These are phyloP conservation scores for Fusarium proliferatum DNA, from an alignment of 2,329 filamentous ascomycete species.

Conservation along the genomic window DNA sequence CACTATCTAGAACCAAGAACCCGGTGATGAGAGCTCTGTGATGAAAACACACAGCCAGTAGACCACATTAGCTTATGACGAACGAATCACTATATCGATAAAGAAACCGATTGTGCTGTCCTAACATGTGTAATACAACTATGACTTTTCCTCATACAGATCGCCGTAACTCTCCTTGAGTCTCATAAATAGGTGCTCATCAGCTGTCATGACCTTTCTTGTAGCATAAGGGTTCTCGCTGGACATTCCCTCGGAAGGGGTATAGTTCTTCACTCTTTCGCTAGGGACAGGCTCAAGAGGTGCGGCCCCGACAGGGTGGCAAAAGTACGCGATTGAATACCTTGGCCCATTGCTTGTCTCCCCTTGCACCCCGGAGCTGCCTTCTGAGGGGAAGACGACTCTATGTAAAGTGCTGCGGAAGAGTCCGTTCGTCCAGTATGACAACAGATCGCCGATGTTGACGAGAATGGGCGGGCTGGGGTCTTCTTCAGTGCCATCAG, in stretches of 20 bases:
- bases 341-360: constrained; percentile 63
- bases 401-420: constrained; percentile 90
- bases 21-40: neutral
- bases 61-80: neutral
- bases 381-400: constrained; percentile 73
- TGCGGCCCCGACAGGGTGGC: constrained; percentile 68
- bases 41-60: neutral
- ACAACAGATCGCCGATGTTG: constrained; percentile 76
- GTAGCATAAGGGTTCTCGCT: constrained; percentile 61
- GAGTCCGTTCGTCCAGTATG: constrained; percentile 91
- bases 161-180: constrained; percentile 68
- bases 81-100: neutral
- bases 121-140: neutral
- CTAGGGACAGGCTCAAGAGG: constrained; percentile 70
- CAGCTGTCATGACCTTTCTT: constrained; percentile 69
- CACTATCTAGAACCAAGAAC: constrained; percentile 48
- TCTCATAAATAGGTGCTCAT: constrained; percentile 71
- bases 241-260: constrained; percentile 46
- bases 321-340: constrained; percentile 77
- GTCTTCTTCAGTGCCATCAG: constrained; percentile 68
- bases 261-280: constrained; percentile 61
- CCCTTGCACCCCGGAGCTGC: constrained; percentile 48
- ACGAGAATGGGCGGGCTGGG: constrained; percentile 80
- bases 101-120: neutral
- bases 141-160: constrained; percentile 60